Percentiles rank a stretch among this genome's conserved stretches.
phyloP scores from a whole-genome alignment of 108 stramenopile species.

The Cyclotella choctawhatcheeana region DNA sequence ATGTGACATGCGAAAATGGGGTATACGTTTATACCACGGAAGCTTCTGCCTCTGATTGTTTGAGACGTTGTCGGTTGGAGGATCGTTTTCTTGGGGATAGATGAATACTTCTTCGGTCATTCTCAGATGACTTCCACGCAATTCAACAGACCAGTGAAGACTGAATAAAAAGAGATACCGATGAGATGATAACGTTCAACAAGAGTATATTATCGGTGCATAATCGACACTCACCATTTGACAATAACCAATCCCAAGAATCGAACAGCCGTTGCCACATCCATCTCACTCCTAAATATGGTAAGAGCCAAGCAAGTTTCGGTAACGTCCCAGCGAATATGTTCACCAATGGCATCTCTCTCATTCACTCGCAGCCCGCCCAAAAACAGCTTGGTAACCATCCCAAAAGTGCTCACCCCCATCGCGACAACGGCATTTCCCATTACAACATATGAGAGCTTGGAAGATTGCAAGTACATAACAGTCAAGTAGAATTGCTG shows the following conservation, averaged over 20 bases:
- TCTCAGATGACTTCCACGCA: slow-evolving; percentile 90
- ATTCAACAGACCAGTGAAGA: slow-evolving; percentile 94
- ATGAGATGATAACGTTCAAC: too few relatives aligned
- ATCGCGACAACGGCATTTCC: slow-evolving; percentile 83
- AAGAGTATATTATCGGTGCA: not conserved
- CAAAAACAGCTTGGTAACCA: slow-evolving; percentile 67
- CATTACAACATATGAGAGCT: slow-evolving; percentile 84
- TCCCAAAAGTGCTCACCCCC: slow-evolving; percentile 62
- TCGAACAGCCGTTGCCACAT: slow-evolving; percentile 72
- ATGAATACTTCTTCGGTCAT: slow-evolving; percentile 84
- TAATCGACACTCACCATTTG: slow-evolving; percentile 85
- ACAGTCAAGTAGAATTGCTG: slow-evolving; percentile 96
- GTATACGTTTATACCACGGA: slow-evolving; percentile 48
- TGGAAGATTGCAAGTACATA: slow-evolving; percentile 88
- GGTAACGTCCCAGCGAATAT: slow-evolving; percentile 94
- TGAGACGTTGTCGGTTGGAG: slow-evolving; percentile 16
- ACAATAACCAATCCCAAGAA: slow-evolving; percentile 88
- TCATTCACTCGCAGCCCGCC: slow-evolving; percentile 86
- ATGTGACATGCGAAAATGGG: slow-evolving; percentile 50
- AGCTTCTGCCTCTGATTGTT: slow-evolving; percentile 15
- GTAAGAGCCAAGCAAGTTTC: slow-evolving; percentile 98
- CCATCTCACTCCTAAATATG: slow-evolving; percentile 95
- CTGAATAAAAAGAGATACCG: slow-evolving; percentile 10
- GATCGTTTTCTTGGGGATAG: slow-evolving; percentile 33
- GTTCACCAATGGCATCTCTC: slow-evolving; percentile 91